Percentiles rank a stretch among this genome's conserved stretches.
These are phyloP conservation scores for Heteromeles arbutifolia DNA, from an alignment of 306 rosid genomes.

Conservation along the genomic window DNA sequence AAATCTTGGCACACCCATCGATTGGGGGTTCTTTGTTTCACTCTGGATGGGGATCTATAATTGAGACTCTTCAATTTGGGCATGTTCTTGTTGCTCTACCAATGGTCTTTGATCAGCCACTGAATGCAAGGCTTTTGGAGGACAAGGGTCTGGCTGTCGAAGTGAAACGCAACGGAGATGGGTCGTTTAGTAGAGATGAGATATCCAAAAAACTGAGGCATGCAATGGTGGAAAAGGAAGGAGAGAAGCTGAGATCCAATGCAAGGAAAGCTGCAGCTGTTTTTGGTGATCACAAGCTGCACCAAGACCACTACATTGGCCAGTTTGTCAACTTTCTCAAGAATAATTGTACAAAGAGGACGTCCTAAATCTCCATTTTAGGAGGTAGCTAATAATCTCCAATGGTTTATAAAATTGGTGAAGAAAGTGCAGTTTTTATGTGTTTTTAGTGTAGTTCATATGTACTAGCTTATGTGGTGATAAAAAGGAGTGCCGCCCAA, in stretches of 20 bases:
- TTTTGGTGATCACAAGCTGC: conserved; percentile 17
- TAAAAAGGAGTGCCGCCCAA: too few relatives aligned
- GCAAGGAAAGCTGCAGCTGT: conserved; percentile 22
- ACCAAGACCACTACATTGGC: conserved; percentile 6
- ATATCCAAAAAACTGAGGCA: conserved; percentile 26
- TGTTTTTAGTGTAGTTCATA: too few relatives aligned
- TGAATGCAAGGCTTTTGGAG: conserved; percentile 34
- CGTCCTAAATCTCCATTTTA: too few relatives aligned
- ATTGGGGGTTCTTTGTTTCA: conserved; percentile 44
- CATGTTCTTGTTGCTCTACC: conserved; percentile 34
- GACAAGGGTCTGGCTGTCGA: conserved; percentile 32
- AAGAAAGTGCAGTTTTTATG: too few relatives aligned
- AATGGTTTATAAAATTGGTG: too few relatives aligned
- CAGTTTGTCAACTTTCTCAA: conserved; percentile 7
- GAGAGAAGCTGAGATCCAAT: conserved; percentile 20
- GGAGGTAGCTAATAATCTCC: too few relatives aligned
- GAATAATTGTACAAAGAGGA: background rate
- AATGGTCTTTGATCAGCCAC: conserved; percentile 29
- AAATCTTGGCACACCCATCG: conserved; percentile 32
- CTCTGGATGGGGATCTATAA: conserved; percentile 37
- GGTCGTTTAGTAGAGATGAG: conserved; percentile 28
- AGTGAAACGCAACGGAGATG: conserved; percentile 30
- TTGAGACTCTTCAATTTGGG: conserved; percentile 38
- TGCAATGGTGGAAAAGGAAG: conserved; percentile 33
- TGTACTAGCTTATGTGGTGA: too few relatives aligned